phyloP scores from a whole-genome alignment of 1,139 yeast genomes.

The Candida freyschussii region DNA sequence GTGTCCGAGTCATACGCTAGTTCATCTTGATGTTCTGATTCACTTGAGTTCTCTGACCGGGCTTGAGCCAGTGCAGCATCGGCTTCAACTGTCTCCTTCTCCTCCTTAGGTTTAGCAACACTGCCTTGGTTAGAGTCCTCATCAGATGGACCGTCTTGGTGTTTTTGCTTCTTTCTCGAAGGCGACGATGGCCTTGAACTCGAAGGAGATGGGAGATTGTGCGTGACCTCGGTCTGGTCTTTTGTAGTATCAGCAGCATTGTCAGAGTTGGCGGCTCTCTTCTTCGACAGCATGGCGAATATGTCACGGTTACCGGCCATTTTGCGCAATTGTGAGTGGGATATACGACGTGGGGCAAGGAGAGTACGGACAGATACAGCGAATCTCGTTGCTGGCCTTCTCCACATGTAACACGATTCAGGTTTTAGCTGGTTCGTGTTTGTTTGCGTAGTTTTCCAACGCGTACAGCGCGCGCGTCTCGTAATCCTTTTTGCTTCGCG shows the following conservation, averaged over 20 bases:
- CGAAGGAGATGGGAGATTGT: neutral
- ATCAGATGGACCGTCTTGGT: neutral
- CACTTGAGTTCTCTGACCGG: neutral
- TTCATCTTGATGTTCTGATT: slow-evolving; percentile 11
- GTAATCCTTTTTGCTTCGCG: no score
- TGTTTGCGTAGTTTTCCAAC: no score
- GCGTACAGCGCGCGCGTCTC: no score
- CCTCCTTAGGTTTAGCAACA: slow-evolving; percentile 1
- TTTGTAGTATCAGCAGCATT: neutral
- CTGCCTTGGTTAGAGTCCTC: neutral
- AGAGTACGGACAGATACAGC: neutral
- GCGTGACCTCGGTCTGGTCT: slow-evolving; percentile 4
- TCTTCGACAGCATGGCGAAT: slow-evolving; percentile 21
- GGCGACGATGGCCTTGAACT: slow-evolving; percentile 1
- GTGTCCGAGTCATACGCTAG: slow-evolving; percentile 23
- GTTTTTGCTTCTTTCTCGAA: slow-evolving; percentile 4
- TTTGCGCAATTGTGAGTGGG: slow-evolving; percentile 1
- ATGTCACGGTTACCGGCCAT: slow-evolving; percentile 19
- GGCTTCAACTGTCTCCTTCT: slow-evolving; percentile 1
- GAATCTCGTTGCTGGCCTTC: neutral
- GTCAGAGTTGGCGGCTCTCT: slow-evolving; percentile 5
- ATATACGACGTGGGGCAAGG: neutral
- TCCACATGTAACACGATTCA: slow-evolving; percentile 1
- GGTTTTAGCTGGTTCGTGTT: no score
- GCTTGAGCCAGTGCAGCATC: neutral